Percentiles rank a stretch among this genome's conserved stretches.
These are phyloP conservation scores for Aegilops bicornis DNA, from an alignment of 176 grass and related monocot genomes.

Conservation along the genomic window DNA sequence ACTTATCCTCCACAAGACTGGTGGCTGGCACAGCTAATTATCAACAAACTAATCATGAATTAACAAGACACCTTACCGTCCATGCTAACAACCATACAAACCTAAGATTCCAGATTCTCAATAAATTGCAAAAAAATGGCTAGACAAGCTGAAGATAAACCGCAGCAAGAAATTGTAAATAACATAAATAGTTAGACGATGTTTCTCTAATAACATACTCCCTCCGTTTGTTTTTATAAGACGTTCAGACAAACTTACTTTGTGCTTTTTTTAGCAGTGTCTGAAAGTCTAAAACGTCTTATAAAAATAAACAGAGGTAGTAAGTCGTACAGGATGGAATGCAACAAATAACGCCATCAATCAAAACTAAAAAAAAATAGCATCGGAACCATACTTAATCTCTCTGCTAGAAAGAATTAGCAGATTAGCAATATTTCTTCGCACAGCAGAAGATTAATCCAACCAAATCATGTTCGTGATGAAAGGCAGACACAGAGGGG, in stretches of 20 bases:
- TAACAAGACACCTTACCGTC: background rate
- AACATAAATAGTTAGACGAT: background rate
- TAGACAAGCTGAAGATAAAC: background rate
- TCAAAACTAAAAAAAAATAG: background rate
- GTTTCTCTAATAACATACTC: background rate
- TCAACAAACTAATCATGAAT: constrained; percentile 15
- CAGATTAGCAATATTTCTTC: background rate
- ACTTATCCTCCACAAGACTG: background rate
- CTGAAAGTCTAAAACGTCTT: too few relatives aligned
- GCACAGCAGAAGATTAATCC: background rate
- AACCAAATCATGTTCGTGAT: background rate
- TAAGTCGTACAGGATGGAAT: background rate
- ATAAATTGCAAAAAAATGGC: background rate
- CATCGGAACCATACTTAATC: background rate
- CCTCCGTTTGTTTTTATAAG: too few relatives aligned
- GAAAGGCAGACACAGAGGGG: background rate
- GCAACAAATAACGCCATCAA: background rate
- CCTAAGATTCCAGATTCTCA: background rate
- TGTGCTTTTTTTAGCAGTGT: too few relatives aligned
- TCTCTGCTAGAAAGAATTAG: background rate
- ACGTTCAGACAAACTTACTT: too few relatives aligned
- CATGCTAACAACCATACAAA: constrained; percentile 23
- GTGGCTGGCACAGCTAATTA: background rate
- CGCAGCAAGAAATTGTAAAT: background rate
- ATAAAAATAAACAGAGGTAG: too few relatives aligned